phyloP scores from a whole-genome alignment of 768 basidiomycete species.

The Boletus rex-veris region DNA sequence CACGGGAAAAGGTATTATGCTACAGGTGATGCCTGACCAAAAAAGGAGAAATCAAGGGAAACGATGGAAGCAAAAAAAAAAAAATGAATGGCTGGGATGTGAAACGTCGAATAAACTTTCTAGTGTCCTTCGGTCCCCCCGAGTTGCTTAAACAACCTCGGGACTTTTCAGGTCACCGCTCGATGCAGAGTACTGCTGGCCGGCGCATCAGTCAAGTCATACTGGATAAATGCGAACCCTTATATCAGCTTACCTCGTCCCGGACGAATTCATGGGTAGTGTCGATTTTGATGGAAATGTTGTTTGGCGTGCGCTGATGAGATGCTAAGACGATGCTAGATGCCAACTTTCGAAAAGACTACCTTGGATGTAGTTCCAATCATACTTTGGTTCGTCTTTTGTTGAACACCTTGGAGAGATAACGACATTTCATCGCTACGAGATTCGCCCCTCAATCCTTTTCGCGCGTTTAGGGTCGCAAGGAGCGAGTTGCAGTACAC shows the following conservation, averaged over 20 bases:
- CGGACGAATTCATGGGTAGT: conserved; percentile 54
- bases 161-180: conserved; percentile 18
- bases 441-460: conserved; percentile 38
- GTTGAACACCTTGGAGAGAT: conserved; percentile 29
- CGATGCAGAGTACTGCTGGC: conserved; percentile 20
- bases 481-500: conserved; percentile 63
- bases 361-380: conserved; percentile 12
- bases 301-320: conserved; percentile 35
- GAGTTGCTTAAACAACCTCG: conserved; percentile 13
- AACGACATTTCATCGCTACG: conserved; percentile 30
- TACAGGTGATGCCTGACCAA: conserved; percentile 14
- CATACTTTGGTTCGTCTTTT: conserved; percentile 19
- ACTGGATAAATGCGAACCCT: too few relatives aligned
- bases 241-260: conserved; percentile 33
- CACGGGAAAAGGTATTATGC: conserved; percentile 4
- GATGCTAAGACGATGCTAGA: background rate
- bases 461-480: conserved; percentile 57
- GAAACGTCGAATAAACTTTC: background rate
- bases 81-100: conserved; percentile 1
- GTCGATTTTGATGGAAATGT: conserved; percentile 67
- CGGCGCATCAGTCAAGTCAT: background rate
- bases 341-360: background rate
- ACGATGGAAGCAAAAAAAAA: background rate
- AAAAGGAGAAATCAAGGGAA: background rate
- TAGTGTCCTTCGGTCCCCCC: background rate